Evolutionary conservation across 768 basidiomycete species (phyloP), one percentile per base, ranked within the genome.

Genomic region (Clavulina sp.): DNA sequence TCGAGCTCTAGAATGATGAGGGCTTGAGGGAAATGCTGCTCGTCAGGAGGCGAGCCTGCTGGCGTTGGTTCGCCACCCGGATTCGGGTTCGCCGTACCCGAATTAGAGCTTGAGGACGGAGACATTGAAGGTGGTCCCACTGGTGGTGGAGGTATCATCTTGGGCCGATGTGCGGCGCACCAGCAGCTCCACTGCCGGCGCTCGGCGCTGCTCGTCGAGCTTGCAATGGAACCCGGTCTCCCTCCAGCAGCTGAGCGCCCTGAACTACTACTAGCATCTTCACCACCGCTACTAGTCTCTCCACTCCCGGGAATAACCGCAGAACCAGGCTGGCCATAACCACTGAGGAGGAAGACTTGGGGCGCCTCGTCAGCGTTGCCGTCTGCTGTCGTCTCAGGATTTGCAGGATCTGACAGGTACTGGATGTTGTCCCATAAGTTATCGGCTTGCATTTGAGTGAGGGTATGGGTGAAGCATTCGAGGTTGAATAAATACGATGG

Each of bases 1-100:
- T 89, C 86, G 56, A 87, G 82, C 61, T 89, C 85, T 63, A 87
- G 70, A 24, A 85, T 69, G 56, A 85, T 73, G 46, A 80, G 60
- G 51, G 63, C 66, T 7, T 61, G 61, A 4, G 55, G 34, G 19
- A 7, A 19, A 19, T 7, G 34, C 19, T 7, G 7, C 34, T 38
- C 34, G 34, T 38, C 34, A 7, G 34, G 41, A 34, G 58, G 41
- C n/a, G n/a, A n/a, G n/a, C n/a, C n/a, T n/a, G n/a, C n/a, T n/a
- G n/a, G n/a, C n/a, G n/a, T n/a, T n/a, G n/a, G n/a, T n/a, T n/a
- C n/a, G n/a, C n/a, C n/a, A n/a, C n/a, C n/a, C n/a, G n/a, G n/a
- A n/a, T n/a, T n/a, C n/a, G n/a, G n/a, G n/a, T n/a, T n/a, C n/a
- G n/a, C n/a, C n/a, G n/a, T n/a, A n/a, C n/a, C n/a, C n/a, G n/a